Conservation (phyloP, 768 basidiomycete species). For the Agrocybe praecox region DNA sequence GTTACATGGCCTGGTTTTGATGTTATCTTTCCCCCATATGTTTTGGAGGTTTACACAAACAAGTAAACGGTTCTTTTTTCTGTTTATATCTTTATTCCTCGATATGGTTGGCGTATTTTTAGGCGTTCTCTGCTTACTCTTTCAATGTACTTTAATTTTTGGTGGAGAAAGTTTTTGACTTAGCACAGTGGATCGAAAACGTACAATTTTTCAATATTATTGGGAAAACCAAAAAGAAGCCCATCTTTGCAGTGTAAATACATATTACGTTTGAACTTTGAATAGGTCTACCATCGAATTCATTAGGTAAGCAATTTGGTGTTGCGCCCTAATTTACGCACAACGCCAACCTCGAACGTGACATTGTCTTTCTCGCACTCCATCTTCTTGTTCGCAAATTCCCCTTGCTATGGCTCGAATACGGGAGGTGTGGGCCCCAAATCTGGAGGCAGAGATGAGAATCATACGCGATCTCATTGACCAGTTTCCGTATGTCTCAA, state of each 20-base stretch:
- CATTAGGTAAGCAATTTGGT: no score
- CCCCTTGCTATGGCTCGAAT: constrained; percentile 67
- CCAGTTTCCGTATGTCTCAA: constrained; percentile 90
- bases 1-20: constrained; percentile 73
- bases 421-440: constrained; percentile 94
- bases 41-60: neutral
- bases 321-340: no score
- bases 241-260: no score
- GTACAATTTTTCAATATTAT: no score
- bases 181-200: no score
- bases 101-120: neutral
- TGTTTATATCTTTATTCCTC: no score
- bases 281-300: no score
- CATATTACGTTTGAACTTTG: no score
- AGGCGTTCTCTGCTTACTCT: neutral
- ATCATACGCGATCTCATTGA: constrained; percentile 87
- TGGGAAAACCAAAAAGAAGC: no score
- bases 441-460: constrained; percentile 91
- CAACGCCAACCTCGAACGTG: neutral
- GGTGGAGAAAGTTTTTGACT: no score
- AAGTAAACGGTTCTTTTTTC: neutral
- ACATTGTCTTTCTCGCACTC: neutral
- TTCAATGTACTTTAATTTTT: neutral
- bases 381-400: neutral
- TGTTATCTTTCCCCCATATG: neutral